Base-by-base conservation (phyloP, 2,329 filamentous ascomycete species). In the Gaeumannomyces sp. region DNA sequence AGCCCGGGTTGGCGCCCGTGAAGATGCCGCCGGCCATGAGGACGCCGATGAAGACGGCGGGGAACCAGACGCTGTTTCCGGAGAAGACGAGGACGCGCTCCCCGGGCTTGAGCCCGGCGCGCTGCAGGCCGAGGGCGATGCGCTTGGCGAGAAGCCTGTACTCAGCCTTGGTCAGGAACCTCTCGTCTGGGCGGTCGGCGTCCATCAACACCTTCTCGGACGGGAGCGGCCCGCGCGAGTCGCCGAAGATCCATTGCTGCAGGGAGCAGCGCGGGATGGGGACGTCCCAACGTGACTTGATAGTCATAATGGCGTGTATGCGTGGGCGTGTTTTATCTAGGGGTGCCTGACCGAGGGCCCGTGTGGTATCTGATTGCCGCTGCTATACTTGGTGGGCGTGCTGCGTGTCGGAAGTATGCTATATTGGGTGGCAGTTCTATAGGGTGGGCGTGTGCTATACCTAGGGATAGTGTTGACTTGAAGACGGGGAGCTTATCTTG, bases 1-100 rank as follows among this genome's bases (percentile, higher is more conserved):
- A 75, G 4, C 69, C 67, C 28, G 75, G 75, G 65, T 76, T 76
- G 53, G 75, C 75, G 31, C 90, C 91, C 0, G 88, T 90, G 77
- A 94, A 94, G 64, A 94, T 79, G 1, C 89, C 90, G 4, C 90
- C 90, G 0, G 91, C 89, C 85, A 92, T 92, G 62, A 92, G 80
- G 27, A 90, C 81, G 22, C 91, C 91, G 74, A 92, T 80, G 64
- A 93, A 85, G 1, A 91, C 79, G 0, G 85, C 79, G 0, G 91
- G 89, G 72, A 89, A 91, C 77, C 89, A 91, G 19, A 94, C 75
- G 69, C 84, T 88, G 75, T 93, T 94, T 28, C 86, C 84, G 0
- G 89, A 88, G 75, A 89, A 93, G 27, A 94, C 77, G 60, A 94
- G 77, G 5, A 94, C 85, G 2, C 90, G 85, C 69, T 93, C 90